Base-by-base conservation (phyloP, 257 asterid genomes). In the Scutellaria barbata region DNA sequence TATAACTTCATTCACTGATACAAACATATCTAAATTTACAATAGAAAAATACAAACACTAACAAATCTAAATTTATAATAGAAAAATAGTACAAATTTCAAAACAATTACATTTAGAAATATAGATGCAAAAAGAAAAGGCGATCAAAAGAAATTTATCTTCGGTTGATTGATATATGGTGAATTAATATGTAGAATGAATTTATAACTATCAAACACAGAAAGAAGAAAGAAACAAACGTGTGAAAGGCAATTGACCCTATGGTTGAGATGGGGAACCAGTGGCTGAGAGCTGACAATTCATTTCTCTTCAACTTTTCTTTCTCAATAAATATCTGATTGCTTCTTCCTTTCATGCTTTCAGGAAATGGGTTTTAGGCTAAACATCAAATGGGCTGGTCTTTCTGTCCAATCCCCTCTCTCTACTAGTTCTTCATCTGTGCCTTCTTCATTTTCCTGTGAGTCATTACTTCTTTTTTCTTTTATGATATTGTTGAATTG, bases 281-380 rank as follows among this genome's bases (percentile, higher is more conserved):
- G 92, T 89, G 97, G 97, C 77, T 81, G 86, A 77, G 89, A 78
- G 83, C 76, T 73, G 82, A 69, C 80, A 75, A 75, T 56, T 75
- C 75, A 68, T 64, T 45, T 37, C 42, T 20, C 66, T 68, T 55
- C 81, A 46, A 50, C 41, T 22, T 63, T 45, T 13, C 2, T 45
- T 30, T 39, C 56, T 25, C 39, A 40, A 52, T 63, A 60, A 22
- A 2, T 40, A 18, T 63, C 65, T 80, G 72, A 79, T 78, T 79
- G 68, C 63, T 56, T 73, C 53, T 69, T 13, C 63, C 45, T 74
- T 52, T 79, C 69, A 74, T 68, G 67, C 60, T 51, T 16, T 22
- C 71, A 51, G 50, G 52, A 66, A 69, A 85, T 86, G 95, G 98
- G 95, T 71, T 84, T 88, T 68, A 82, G 96, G 82, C 82, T 90